These are phyloP conservation scores for Phytophthora vignae DNA, from an alignment of 352 stramenopile genomes.

Conservation along the genomic window DNA sequence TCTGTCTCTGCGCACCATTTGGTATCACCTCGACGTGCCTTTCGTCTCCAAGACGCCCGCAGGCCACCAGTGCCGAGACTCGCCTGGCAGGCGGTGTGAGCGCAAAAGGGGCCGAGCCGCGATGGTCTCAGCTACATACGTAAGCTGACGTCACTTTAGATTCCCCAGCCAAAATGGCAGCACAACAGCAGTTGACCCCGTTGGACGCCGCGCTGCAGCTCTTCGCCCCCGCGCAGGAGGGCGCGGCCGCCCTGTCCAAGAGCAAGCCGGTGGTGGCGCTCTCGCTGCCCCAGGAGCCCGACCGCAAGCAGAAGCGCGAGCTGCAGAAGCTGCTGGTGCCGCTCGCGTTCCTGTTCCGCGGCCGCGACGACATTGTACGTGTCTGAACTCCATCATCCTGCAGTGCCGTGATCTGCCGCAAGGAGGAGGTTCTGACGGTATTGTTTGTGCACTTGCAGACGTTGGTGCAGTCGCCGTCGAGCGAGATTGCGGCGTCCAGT, in stretches of 20 bases:
- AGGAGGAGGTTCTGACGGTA: background rate
- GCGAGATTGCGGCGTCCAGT: slow-evolving; percentile 38
- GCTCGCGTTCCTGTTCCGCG: slow-evolving; percentile 68
- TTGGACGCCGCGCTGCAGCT: slow-evolving; percentile 34
- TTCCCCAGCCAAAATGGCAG: slow-evolving; percentile 19
- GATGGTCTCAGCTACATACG: background rate
- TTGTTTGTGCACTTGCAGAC: slow-evolving; percentile 35
- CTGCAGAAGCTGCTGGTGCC: slow-evolving; percentile 55
- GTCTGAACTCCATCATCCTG: too few relatives aligned
- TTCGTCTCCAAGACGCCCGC: slow-evolving; percentile 10
- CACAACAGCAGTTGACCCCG: slow-evolving; percentile 5
- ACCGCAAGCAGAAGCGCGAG: slow-evolving; percentile 41
- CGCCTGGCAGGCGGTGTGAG: background rate
- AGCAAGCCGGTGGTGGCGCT: slow-evolving; percentile 36
- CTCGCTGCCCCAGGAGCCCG: slow-evolving; percentile 25
- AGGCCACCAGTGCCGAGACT: slow-evolving; percentile 12
- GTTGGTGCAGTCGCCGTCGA: slow-evolving; percentile 49
- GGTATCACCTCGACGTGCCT: background rate
- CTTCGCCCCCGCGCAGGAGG: slow-evolving; percentile 21
- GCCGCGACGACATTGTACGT: slow-evolving; percentile 70
- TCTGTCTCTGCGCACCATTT: background rate
- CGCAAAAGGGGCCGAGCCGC: slow-evolving; percentile 15
- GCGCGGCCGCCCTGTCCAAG: slow-evolving; percentile 6
- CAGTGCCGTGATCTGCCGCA: too few relatives aligned
- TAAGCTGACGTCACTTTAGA: slow-evolving; percentile 23